Base-by-base conservation (phyloP, 2,329 filamentous ascomycete genomes). In the Alternaria sp. region DNA sequence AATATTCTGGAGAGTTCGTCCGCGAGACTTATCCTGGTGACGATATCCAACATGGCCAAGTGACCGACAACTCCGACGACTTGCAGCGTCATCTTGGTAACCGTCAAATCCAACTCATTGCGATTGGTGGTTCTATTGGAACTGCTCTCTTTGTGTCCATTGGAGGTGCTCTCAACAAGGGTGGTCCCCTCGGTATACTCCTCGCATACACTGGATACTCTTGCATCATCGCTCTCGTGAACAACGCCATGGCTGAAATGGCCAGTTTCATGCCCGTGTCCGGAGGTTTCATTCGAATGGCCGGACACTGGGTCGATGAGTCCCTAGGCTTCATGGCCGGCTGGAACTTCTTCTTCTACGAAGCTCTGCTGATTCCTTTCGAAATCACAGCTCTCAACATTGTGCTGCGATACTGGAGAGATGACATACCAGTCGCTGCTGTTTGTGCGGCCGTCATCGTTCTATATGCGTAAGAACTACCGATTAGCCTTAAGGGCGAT, bases 231-330 rank as follows among this genome's bases (percentile, higher is more conserved):
- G 87, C 81, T 25, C 79, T 88, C 48, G 85, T 90, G 72, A 90
- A 89, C 82, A 90, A 89, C 71, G 84, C 83, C 63, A 81, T 89
- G 60, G 88, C 88, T 9, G 88, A 90, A 74, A 90, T 90, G 88
- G 84, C 81, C 30, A 82, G 83, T 38, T 85, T 85, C 63, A 87
- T 88, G 82, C 88, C 89, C 25, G 83, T 90, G 48, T 84, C 83
- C 43, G 87, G 88, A 64, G 86, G 86, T 2, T 90, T 89, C 72
- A 85, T 90, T 65, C 86, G 88, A 61, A 82, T 90, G 69, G 87
- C 87, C 5, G 87, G 87, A 28, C 81, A 87, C 66, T 90, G 87
- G 85, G 86, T 87, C 10, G 88, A 90, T 73, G 87, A 90, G n/a
- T 83, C 88, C 10, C 77, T 68, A 84, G 87, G 87, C 34, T 89